These are phyloP conservation scores for Madurella fahalii DNA, from an alignment of 2,329 filamentous ascomycete species.

Conservation along the genomic window DNA sequence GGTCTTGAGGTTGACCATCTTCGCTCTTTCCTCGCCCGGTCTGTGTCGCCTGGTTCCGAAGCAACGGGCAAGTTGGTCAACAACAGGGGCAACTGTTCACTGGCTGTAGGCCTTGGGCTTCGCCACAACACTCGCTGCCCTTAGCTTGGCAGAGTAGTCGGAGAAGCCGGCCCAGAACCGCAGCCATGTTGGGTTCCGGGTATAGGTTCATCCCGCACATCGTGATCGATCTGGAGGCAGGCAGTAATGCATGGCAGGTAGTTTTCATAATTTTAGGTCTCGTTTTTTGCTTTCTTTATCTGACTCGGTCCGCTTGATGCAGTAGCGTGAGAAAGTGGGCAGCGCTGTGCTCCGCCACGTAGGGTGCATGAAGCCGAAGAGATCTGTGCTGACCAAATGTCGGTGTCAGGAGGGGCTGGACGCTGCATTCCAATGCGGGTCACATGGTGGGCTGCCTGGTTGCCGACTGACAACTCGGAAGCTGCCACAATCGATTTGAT, in stretches of 20 bases:
- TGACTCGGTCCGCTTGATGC: background rate
- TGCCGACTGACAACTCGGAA: background rate
- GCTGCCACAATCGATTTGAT: too few relatives aligned
- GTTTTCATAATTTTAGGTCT: slow-evolving; percentile 25
- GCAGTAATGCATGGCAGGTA: slow-evolving; percentile 18
- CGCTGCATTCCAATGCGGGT: background rate
- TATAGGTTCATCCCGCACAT: slow-evolving; percentile 3
- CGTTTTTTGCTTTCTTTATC: slow-evolving; percentile 19
- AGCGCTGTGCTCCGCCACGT: slow-evolving; percentile 15
- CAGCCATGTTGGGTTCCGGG: slow-evolving; percentile 6
- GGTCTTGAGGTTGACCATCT: background rate
- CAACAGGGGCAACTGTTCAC: background rate
- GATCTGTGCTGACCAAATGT: slow-evolving; percentile 4
- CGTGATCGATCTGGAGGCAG: slow-evolving; percentile 8
- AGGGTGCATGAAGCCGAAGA: slow-evolving; percentile 2
- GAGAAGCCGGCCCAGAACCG: slow-evolving; percentile 4
- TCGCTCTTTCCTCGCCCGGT: background rate
- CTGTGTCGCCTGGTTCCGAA: background rate
- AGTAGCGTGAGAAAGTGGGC: slow-evolving; percentile 1
- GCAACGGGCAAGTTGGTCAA: too few relatives aligned
- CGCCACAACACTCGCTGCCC: background rate
- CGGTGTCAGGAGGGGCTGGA: slow-evolving; percentile 21
- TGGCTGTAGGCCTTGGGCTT: background rate
- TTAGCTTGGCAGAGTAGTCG: background rate
- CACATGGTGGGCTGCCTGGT: slow-evolving; percentile 1